Base-by-base conservation (phyloP, 2,329 filamentous ascomycete species). In the Emmonsiellopsis sp. region DNA sequence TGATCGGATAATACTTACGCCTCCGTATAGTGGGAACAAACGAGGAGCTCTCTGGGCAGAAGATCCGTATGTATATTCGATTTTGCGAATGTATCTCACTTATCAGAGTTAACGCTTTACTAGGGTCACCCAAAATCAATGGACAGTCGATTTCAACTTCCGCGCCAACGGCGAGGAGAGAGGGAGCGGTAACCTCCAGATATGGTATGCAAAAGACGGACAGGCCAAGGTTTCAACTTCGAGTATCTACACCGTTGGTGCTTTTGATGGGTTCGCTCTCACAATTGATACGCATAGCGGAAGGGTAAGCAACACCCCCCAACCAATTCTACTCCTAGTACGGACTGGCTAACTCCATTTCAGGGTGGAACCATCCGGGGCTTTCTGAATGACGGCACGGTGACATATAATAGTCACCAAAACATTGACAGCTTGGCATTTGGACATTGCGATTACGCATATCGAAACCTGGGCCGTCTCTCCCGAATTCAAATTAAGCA, bases 1-100 rank as follows among this genome's bases (percentile, higher is more conserved):
- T 60, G 92, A 97, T 77, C 89, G 91, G 68, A 67, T 97, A 55
- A 87, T 98, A 67, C 81, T 98, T 54, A 98, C 93, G 1, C 92
- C 93, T 9, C 85, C 90, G 11, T 84, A 84, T 48, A 89, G 90
- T 5, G 93, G 93, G 53, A 90, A 90, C 71, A 84, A 87, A 65
- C 83, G 90, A 67, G 88, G 89, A 56, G 85, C 87, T 49, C 68
- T 93, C 61, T 98, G 93, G 92, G 78, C 85, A 34, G 82, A 90
- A 58, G 75, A 73, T 34, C 70, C 70, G 70, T 75, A 70, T 62
- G 68, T 65, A 31, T 9, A 30, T 37, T 26, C 55, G 46, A 40
- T 20, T 13, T 26, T 13, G n/a, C 15, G 8, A 34, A 15, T 3
- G 32, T 16, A 8, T n/a, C 35, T n/a, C n/a, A n/a, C n/a, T 11